Percentiles rank a stretch among this genome's conserved stretches.
These are phyloP conservation scores for Nakaseomyces glabratus DNA, from an alignment of 1,139 yeast genomes.

Conservation along the genomic window DNA sequence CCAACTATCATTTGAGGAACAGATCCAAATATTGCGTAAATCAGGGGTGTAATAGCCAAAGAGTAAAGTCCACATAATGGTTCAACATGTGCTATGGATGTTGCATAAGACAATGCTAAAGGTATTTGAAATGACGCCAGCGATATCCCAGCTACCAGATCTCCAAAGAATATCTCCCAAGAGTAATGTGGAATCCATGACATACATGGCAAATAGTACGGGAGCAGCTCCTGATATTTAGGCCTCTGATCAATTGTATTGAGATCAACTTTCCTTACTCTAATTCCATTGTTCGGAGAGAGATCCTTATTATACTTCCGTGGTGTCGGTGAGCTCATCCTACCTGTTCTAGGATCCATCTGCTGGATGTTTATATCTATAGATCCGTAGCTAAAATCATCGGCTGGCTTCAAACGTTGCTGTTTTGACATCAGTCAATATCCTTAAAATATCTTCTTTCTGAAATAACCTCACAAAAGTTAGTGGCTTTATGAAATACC, in stretches of 20 bases:
- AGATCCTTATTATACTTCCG: too few relatives aligned
- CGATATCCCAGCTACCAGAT: slow-evolving; percentile 76
- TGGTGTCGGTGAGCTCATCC: too few relatives aligned
- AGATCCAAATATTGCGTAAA: slow-evolving; percentile 77
- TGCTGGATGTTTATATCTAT: too few relatives aligned
- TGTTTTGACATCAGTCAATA: too few relatives aligned
- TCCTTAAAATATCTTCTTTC: too few relatives aligned
- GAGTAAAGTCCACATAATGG: slow-evolving; percentile 79
- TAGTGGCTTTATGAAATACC: too few relatives aligned
- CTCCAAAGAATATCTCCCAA: slow-evolving; percentile 50
- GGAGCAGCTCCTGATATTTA: slow-evolving; percentile 22
- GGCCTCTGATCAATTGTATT: neutral
- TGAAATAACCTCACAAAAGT: too few relatives aligned
- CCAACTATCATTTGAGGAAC: slow-evolving; percentile 97
- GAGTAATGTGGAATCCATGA: slow-evolving; percentile 70
- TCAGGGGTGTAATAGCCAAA: slow-evolving; percentile 71
- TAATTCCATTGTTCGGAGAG: too few relatives aligned
- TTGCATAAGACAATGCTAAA: slow-evolving; percentile 77
- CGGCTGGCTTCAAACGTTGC: too few relatives aligned
- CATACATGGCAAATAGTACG: slow-evolving; percentile 74
- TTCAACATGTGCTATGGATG: slow-evolving; percentile 85
- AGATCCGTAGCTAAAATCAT: slow-evolving; percentile 1
- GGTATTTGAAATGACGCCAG: slow-evolving; percentile 91
- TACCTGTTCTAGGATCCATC: too few relatives aligned
- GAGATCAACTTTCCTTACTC: slow-evolving; percentile 1